phyloP scores from a whole-genome alignment of 768 basidiomycete genomes.

The Udeniomyces megalosporus region DNA sequence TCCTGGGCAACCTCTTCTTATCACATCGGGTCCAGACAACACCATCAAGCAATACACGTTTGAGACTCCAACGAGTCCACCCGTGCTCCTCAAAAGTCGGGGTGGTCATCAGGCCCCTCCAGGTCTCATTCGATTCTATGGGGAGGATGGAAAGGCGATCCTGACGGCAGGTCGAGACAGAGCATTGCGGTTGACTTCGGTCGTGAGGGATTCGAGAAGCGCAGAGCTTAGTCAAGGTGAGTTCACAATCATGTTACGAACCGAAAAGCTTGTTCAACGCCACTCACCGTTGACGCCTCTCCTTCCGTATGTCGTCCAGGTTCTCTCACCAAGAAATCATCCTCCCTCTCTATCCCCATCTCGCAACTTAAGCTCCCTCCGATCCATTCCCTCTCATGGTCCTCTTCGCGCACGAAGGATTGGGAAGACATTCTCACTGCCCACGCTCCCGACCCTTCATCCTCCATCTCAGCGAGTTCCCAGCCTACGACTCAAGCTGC shows the following conservation, averaged over 20 bases:
- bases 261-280: not conserved
- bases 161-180: slow-evolving; percentile 75
- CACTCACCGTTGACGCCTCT: not conserved
- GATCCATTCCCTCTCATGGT: slow-evolving; percentile 60
- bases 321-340: slow-evolving; percentile 66
- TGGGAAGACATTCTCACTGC: slow-evolving; percentile 96
- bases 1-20: slow-evolving; percentile 73
- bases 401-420: slow-evolving; percentile 66
- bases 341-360: slow-evolving; percentile 46
- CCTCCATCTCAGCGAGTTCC: not conserved
- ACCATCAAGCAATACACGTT: slow-evolving; percentile 99
- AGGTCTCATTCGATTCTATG: slow-evolving; percentile 83
- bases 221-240: slow-evolving; percentile 87
- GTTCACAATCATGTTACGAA: not conserved
- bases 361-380: slow-evolving; percentile 67
- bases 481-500: slow-evolving; percentile 33
- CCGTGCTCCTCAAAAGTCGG: slow-evolving; percentile 75
- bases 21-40: slow-evolving; percentile 86
- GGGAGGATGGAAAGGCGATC: slow-evolving; percentile 89
- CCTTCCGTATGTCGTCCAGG: slow-evolving; percentile 35
- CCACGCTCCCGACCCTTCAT: slow-evolving; percentile 35
- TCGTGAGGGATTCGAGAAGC: slow-evolving; percentile 86
- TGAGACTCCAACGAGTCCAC: slow-evolving; percentile 72
- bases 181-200: slow-evolving; percentile 71
- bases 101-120: slow-evolving; percentile 85